Base-by-base conservation (phyloP, 768 basidiomycete genomes). In the Kwoniella europaea region DNA sequence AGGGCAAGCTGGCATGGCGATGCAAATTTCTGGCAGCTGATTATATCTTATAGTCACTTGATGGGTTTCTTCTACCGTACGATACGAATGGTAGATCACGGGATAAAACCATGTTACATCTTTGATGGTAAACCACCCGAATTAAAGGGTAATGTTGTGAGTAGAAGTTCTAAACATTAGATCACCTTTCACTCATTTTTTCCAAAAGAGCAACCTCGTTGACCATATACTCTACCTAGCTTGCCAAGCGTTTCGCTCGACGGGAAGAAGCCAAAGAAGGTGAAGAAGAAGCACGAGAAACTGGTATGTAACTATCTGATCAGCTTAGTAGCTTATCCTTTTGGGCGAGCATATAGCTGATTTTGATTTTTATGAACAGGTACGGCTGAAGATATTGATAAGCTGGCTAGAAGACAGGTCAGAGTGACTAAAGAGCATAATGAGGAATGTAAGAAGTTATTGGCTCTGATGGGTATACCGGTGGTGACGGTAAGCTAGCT, bases 41-140 rank as follows among this genome's bases (percentile, higher is more conserved):
- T 56, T 1, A 24, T 29, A 16, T 54, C 41, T 7, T 35, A 4
- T 67, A 88, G 94, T 85, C 96, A 99, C 85, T 86, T 99, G 12
- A 98, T 98, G 94, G 97, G 97, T 0, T 91, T 98, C 84, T 99
- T 99, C 86, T 98, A 98, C 79, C 88, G 95, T 50, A 99, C 97
- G 0, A 92, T 99, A 69, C 88, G 97, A 24, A 98, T 99, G 82
- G 95, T 95, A 18, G 97, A 99, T 85, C 96, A 98, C 74, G 97
- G 97, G 3, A 94, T 99, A 82, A 99, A 99, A 80, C 95, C 96
- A 0, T 91, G 91, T 43, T 98, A 98, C 84, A 93, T 99, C 43
- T 99, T 99, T 75, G 97, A 99, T 84, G 97, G 97, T 22, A 96
- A 95, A 83, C 97, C 97, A 2, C 97, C 97, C 57, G 94, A 98